Base-by-base conservation (phyloP, 1,284 basidiomycete species). In the Ceratobasidium sp. region DNA sequence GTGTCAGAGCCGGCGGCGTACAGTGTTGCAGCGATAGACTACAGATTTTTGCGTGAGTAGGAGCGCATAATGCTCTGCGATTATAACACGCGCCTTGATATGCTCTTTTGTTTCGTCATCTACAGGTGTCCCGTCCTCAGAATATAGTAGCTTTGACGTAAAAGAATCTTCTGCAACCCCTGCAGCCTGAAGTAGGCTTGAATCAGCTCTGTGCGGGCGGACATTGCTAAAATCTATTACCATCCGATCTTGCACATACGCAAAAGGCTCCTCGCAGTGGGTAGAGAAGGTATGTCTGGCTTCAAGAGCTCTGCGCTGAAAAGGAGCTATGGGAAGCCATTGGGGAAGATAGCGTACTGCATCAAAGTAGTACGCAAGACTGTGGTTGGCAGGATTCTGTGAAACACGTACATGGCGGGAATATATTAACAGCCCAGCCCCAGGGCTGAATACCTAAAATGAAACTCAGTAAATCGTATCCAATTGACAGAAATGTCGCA, bases 1-100 rank as follows among this genome's bases (percentile, higher is more conserved):
- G 74, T 74, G 44, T 74, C 72, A 8, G 73, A 74, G 75, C 33
- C 64, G 75, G 79, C 79, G 7, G 76, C 70, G 64, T 80, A 81
- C 5, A 80, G 72, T 1, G 78, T 46, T 7, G 38, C 40, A 8
- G 59, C 38, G 30, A 61, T 74, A 40, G 16, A 25, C 67, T 69
- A 33, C 23, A 9, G 2, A 3, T 4, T 18, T 8, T 60, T 21
- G 21, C 16, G n/a, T 30, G 8, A 23, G n/a, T n/a, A 30, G 7
- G 18, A 7, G 14, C 30, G 0, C 28, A 33, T 8, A 16, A 36
- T 18, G 0, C 7, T 44, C 1, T n/a, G 21, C 21, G 36, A 7
- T 25, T 44, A 12, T n/a, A n/a, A 23, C 18, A 60, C 18, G 7
- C 42, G n/a, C 42, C 42, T 61, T 61, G 28, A 61, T n/a, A 25